Percentiles rank a stretch among this genome's conserved stretches.
phyloP scores from a whole-genome alignment of 1,284 basidiomycete genomes.

The Mycena sp. region DNA sequence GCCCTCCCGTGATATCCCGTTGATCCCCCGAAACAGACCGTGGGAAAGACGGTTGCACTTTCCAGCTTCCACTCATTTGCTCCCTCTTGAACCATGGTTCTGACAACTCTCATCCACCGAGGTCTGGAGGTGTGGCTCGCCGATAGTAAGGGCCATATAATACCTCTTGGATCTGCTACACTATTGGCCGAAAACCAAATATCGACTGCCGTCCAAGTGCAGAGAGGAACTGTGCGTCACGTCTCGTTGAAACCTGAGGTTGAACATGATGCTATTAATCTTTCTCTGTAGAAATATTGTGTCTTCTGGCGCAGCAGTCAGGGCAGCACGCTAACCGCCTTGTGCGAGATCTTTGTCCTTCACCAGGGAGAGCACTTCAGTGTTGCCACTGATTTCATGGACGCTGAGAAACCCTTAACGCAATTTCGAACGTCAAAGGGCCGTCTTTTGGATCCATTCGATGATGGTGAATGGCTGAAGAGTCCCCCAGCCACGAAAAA shows the following conservation, averaged over 20 bases:
- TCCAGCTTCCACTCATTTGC: too few relatives aligned
- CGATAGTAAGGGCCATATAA: background rate
- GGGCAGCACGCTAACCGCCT: slow-evolving; percentile 2
- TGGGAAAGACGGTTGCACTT: too few relatives aligned
- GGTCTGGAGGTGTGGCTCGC: slow-evolving; percentile 7
- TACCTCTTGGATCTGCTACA: background rate
- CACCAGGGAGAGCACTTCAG: background rate
- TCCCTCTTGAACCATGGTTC: too few relatives aligned
- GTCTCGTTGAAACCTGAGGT: background rate
- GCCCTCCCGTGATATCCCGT: too few relatives aligned
- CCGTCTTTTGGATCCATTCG: background rate
- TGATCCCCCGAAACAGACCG: too few relatives aligned
- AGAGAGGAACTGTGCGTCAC: background rate
- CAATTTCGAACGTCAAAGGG: background rate
- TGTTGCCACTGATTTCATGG: slow-evolving; percentile 6
- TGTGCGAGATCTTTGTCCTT: slow-evolving; percentile 8
- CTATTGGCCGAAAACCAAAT: background rate
- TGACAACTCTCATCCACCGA: background rate
- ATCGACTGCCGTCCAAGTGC: background rate
- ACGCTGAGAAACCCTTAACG: slow-evolving; percentile 1
- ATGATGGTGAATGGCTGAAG: background rate
- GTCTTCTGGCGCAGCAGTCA: slow-evolving; percentile 2
- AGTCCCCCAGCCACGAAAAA: background rate
- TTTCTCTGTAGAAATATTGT: background rate
- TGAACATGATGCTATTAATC: background rate